These are phyloP conservation scores for Letharia lupina DNA, from an alignment of 495 filamentous ascomycete species.

Conservation along the genomic window DNA sequence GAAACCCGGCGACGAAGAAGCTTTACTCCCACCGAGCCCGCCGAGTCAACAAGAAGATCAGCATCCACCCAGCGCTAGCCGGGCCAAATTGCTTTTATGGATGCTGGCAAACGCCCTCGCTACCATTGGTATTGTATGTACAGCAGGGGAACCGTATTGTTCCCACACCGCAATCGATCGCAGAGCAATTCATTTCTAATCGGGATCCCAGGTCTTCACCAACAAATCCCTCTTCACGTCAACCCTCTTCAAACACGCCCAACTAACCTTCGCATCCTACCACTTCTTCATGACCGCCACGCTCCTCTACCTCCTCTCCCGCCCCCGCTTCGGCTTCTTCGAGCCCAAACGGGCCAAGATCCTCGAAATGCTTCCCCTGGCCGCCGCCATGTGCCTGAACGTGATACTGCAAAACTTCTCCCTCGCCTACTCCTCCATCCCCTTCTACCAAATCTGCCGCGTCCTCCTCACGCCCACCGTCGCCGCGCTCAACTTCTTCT, in stretches of 20 bases:
- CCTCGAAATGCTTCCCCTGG: constrained; percentile 51
- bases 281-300: constrained; percentile 62
- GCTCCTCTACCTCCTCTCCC: constrained; percentile 54
- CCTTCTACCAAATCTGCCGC: constrained; percentile 65
- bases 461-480: constrained; percentile 61
- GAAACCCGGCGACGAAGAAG: too few relatives aligned
- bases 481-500: constrained; percentile 52
- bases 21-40: too few relatives aligned
- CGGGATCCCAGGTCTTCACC: too few relatives aligned
- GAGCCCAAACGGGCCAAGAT: constrained; percentile 44
- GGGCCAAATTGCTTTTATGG: constrained; percentile 39
- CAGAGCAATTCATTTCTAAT: too few relatives aligned
- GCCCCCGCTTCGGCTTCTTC: constrained; percentile 52
- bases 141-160: too few relatives aligned
- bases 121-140: constrained; percentile 52
- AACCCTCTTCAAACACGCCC: neutral
- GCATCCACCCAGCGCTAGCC: neutral
- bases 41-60: too few relatives aligned
- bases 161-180: too few relatives aligned
- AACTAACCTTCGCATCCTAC: constrained; percentile 56
- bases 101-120: constrained; percentile 52
- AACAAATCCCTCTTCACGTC: neutral
- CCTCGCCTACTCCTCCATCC: constrained; percentile 57
- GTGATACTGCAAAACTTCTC: constrained; percentile 63
- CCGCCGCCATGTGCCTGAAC: constrained; percentile 58